These are phyloP conservation scores for Eucalyptus pauciflora DNA, from an alignment of 345 rosid genomes.

Conservation along the genomic window DNA sequence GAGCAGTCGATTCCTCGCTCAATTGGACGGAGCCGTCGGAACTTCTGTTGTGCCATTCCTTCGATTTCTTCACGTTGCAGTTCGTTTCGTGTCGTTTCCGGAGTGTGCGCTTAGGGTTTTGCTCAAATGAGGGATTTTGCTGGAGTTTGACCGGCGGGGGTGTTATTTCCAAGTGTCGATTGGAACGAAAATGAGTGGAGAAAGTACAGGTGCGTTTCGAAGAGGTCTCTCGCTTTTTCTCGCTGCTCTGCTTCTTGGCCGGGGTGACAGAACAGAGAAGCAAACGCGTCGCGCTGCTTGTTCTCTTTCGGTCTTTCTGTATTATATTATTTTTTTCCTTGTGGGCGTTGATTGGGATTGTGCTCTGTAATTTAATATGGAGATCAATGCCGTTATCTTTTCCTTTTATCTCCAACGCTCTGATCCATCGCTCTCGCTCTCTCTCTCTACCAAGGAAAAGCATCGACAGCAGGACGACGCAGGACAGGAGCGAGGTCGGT, in stretches of 20 bases:
- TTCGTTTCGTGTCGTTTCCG: too few species aligned
- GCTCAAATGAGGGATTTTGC: too few species aligned
- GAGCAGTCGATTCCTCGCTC: too few species aligned
- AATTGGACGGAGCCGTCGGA: too few species aligned
- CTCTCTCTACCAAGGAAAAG: not conserved
- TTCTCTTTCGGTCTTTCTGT: not conserved
- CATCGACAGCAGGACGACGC: not conserved
- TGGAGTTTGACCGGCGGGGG: too few species aligned
- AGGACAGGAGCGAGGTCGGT: not conserved
- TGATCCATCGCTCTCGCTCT: not conserved
- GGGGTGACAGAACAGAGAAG: not conserved
- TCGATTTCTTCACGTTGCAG: too few species aligned
- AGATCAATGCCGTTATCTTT: not conserved
- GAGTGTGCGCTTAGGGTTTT: too few species aligned
- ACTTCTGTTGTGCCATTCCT: too few species aligned
- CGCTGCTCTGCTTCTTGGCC: not conserved
- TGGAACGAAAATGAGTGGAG: not conserved
- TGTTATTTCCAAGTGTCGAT: too few species aligned
- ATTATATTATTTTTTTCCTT: not conserved
- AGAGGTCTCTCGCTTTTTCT: not conserved
- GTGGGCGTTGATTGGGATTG: not conserved
- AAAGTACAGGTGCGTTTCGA: not conserved
- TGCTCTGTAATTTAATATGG: not conserved
- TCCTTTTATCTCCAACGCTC: not conserved
- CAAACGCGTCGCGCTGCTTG: not conserved